Base-by-base conservation (phyloP, 805 yeast species). In the Ogataea neopini region DNA sequence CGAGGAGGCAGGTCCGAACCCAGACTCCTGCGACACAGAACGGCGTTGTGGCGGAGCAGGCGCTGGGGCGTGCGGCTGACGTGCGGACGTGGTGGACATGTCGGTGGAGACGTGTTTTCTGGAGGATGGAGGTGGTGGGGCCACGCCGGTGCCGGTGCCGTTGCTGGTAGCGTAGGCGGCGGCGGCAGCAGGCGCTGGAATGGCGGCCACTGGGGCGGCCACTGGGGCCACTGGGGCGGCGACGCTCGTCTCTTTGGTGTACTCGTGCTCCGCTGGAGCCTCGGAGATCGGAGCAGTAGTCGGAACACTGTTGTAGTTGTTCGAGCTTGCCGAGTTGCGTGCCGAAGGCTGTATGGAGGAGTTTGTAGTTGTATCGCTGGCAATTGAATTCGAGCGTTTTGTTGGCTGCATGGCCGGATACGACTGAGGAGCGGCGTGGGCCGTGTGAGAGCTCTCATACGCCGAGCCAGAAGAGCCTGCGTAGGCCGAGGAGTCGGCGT, bases 31-130 rank as follows among this genome's bases (percentile, higher is more conserved):
- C 15, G 42, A 39, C 22, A 28, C 35, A 32, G 63, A 56, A 33
- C 60, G 62, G 44, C 69, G 70, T 28, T 56, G 64, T 7, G 71
- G 68, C 9, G 70, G 67, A 20, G 59, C 59, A 38, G 70, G 69
- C 8, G 58, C 58, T 7, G 61, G 52, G 15, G 64, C 66, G 54
- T 58, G 66, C 2, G 63, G 61, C 20, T 45, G 58, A 45, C 60
- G 54, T 5, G 44, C 23, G 10, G 44, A 43, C 2, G 50, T 5
- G n/a, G 34, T 18, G 14, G 53, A 25, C 33, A 52, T 26, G 33
- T 60, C 59, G 11, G 59, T 37, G 5, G 56, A 29, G 17, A 52
- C 48, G 43, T 64, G 68, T 44, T 63, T 66, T 56, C 71, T 65
- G 1, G 69, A 57, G 6, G 58, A 48, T 45, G 69, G 70, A 19